Evolutionary conservation across 2,329 filamentous ascomycete genomes (phyloP).

Genomic region (Knoxdaviesia capensis): DNA sequence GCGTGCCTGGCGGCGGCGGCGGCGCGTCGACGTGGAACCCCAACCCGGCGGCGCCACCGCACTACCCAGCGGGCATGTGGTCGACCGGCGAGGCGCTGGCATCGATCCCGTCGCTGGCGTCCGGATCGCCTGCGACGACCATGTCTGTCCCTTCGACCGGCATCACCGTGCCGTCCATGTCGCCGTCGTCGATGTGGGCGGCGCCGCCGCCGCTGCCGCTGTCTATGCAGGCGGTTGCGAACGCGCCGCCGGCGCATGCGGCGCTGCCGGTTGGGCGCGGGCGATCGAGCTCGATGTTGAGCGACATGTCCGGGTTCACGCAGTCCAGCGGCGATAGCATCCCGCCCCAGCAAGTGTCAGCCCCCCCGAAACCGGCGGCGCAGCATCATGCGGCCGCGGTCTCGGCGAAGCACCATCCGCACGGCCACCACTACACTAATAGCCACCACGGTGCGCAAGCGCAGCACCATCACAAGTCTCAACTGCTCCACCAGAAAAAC

Average conservation of each 20-base stretch:
- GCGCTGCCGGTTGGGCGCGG: constrained; percentile 17
- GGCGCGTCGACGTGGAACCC: constrained; percentile 13
- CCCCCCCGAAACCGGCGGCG: constrained; percentile 6
- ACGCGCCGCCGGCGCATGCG: no score
- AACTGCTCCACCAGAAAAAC: background rate
- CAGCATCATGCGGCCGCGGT: constrained; percentile 6
- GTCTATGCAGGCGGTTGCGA: background rate
- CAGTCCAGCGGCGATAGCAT: constrained; percentile 34
- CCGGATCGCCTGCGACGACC: constrained; percentile 20
- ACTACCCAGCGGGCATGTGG: constrained; percentile 17
- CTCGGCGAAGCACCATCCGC: background rate
- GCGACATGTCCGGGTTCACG: constrained; percentile 45
- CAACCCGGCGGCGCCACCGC: constrained; percentile 13
- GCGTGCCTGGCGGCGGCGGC: background rate
- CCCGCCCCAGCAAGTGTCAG: constrained; percentile 8
- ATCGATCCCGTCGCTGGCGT: constrained; percentile 11
- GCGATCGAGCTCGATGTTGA: constrained; percentile 46
- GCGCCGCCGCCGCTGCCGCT: background rate
- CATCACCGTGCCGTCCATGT: background rate
- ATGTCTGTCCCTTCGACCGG: constrained; percentile 11
- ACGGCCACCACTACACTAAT: constrained; percentile 8
- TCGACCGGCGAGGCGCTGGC: constrained; percentile 2
- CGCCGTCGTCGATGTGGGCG: background rate
- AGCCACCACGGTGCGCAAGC: constrained; percentile 6
- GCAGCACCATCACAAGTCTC: background rate